A percentile compares a stretch with the other conserved stretches of the same genome.
These are phyloP conservation scores for Picea glauca DNA, from an alignment of 75 land plant genomes.

Conservation along the genomic window DNA sequence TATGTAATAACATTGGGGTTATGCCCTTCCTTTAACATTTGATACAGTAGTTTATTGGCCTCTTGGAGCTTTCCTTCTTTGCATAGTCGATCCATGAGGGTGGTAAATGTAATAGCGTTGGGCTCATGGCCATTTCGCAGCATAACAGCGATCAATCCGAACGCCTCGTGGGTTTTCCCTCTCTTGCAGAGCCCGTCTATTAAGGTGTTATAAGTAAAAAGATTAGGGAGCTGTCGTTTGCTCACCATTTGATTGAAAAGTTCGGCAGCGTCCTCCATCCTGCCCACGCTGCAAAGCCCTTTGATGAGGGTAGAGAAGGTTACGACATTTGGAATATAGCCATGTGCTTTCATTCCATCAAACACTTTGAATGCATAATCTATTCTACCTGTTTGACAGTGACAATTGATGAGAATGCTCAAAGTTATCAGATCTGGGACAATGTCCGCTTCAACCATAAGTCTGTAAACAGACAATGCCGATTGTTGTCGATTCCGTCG, in stretches of 20 bases:
- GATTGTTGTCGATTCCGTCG: background rate
- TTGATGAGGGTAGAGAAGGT: conserved; percentile 29
- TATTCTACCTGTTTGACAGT: conserved; percentile 3
- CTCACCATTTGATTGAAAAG: conserved; percentile 3
- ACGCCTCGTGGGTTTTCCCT: conserved; percentile 3
- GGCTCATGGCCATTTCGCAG: conserved; percentile 14
- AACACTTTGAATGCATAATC: conserved; percentile 9
- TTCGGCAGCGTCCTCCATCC: background rate
- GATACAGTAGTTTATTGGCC: background rate
- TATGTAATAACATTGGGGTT: conserved; percentile 26
- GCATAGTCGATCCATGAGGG: conserved; percentile 23
- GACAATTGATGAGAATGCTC: conserved; percentile 13
- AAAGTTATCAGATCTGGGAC: conserved; percentile 7
- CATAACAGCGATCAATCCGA: conserved; percentile 18
- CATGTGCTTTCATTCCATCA: conserved; percentile 2
- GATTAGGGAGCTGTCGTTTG: conserved; percentile 13
- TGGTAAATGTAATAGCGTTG: conserved; percentile 17
- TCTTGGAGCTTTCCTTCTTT: conserved; percentile 9
- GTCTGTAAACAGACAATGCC: conserved; percentile 6
- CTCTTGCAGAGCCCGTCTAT: conserved; percentile 9
- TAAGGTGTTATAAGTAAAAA: conserved; percentile 11
- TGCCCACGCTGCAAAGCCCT: conserved; percentile 10
- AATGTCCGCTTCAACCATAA: conserved; percentile 6
- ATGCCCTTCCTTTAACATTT: background rate
- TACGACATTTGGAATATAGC: conserved; percentile 15